Conservation (phyloP, 2,329 filamentous ascomycete species). For the Trichoderma sp. region DNA sequence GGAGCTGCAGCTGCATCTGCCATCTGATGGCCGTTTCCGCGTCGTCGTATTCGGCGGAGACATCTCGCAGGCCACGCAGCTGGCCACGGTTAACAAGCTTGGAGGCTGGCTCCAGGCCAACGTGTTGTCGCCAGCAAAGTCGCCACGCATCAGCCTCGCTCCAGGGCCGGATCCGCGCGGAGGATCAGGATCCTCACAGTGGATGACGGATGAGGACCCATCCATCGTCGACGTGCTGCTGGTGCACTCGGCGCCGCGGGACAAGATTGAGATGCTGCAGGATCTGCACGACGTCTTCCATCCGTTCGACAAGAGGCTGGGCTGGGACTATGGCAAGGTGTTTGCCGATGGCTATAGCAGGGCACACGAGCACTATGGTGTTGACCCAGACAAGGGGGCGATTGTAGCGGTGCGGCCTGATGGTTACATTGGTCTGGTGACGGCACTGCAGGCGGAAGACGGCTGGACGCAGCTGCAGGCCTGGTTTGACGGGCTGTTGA, state of each 20-base stretch:
- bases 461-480: conserved; percentile 14
- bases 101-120: conserved; percentile 41
- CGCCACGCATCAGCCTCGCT: conserved; percentile 27
- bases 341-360: conserved; percentile 52
- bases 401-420: conserved; percentile 62
- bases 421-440: conserved; percentile 56
- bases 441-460: conserved; percentile 34
- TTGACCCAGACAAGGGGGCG: conserved; percentile 54
- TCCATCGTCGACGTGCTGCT: conserved; percentile 57
- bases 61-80: conserved; percentile 43
- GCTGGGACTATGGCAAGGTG: conserved; percentile 56
- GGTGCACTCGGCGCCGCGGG: conserved; percentile 53
- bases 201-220: conserved; percentile 11
- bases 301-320: conserved; percentile 43
- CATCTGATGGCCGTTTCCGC: conserved; percentile 56
- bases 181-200: conserved; percentile 3
- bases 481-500: conserved; percentile 21
- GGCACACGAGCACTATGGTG: conserved; percentile 52
- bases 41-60: conserved; percentile 62
- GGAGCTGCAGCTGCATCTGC: conserved; percentile 56
- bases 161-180: conserved; percentile 20
- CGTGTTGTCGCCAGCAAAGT: conserved; percentile 40
- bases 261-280: conserved; percentile 43
- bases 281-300: conserved; percentile 50
- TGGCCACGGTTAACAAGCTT: conserved; percentile 44